Evolutionary conservation across 805 yeast genomes (phyloP), one percentile per base, ranked within the genome.

Genomic region (Myxozyma melibiosi): DNA sequence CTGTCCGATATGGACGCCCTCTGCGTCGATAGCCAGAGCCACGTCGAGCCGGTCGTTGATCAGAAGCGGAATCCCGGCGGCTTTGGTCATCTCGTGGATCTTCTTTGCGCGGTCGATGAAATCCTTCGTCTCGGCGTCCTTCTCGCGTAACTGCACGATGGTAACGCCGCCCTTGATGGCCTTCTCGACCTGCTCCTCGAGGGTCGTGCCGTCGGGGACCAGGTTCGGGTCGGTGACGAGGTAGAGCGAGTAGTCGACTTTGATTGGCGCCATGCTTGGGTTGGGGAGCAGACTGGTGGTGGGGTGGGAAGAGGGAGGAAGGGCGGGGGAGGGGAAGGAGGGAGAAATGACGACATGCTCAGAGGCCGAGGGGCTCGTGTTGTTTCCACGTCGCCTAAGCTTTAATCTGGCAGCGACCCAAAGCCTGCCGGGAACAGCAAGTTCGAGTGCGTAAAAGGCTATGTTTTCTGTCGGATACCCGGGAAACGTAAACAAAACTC

Each of bases 1-100:
- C 70, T 90, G 97, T 0, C 97, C 97, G 20, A 90, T 88, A 73
- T 90, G 97, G 7, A 91, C 85, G 34, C 96, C 96, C 62, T 89
- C 96, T 1, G 96, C 96, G 64, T 81, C 94, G 54, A 89, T 78
- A 0, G 97, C 97, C 42, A 91, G 73, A 0, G 96, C 97, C 11
- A 91, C 89, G 68, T 90, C 97, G 2, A 89, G 79, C 50, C 97
- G 74, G 67, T 90, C 97, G 65, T 90, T 89, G 67, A 90, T 90
- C 33, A 90, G 81, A 63, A 90, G 74, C 0, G 97, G 97, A 6
- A 91, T 82, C 0, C 80, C 78, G 39, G 76, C 80, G 27, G 73
- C 68, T 35, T 75, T 73, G 34, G 96, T 88, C 45, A 90, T 63
- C 49, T 75, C 73, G 61, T 86, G 89, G 20, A 90, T 80, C 37